Evolutionary conservation across 2,329 filamentous ascomycete genomes (phyloP), one percentile per base, ranked within the genome.

Genomic region (Ophiocordyceps camponoti-leonardi): DNA sequence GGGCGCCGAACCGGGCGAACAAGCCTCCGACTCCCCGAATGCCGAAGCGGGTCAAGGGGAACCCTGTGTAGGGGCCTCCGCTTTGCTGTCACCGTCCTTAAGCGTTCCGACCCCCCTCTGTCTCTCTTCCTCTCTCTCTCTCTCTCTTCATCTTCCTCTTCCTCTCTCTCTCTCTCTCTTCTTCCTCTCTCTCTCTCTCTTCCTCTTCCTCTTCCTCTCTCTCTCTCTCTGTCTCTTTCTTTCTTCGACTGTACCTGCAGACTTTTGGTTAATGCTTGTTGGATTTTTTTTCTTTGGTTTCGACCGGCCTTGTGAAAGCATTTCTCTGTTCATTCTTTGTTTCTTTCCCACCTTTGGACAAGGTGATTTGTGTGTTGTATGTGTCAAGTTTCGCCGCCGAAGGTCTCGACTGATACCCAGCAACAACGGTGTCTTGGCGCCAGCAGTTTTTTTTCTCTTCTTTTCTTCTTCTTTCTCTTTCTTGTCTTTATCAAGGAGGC

Each of bases 1-100:
- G 72, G 7, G 64, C 72, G 23, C 58, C 67, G 50, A 57, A 54
- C 51, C 67, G 69, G 54, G 63, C 63, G 41, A 73, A 72, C 50
- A 77, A 77, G 54, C 73, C 73, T 7, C 66, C 71, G 26, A 77
- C 74, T 33, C 74, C 74, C 22, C 62, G 73, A 49, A 72, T 77
- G 66, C 61, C 53, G n/a, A 77, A 77, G 58, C 67, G 73, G 43
- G 57, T 65, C 46, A 76, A 76, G 57, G 63, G 61, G 35, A 73
- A 71, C 49, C 59, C 61, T 14, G 55, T 57, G 45, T 62, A 54
- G 57, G 49, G 40, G 56, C 52, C 52, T 51, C 11, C 14, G n/a
- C 6, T 14, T 52, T 41, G 50, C 51, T 50, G 41, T 23, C n/a
- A n/a, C n/a, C n/a, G 6, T 23, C 6, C 22, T 23, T 23, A 3